phyloP scores from a whole-genome alignment of 1,284 basidiomycete genomes.

The Apiotrichum sp. region DNA sequence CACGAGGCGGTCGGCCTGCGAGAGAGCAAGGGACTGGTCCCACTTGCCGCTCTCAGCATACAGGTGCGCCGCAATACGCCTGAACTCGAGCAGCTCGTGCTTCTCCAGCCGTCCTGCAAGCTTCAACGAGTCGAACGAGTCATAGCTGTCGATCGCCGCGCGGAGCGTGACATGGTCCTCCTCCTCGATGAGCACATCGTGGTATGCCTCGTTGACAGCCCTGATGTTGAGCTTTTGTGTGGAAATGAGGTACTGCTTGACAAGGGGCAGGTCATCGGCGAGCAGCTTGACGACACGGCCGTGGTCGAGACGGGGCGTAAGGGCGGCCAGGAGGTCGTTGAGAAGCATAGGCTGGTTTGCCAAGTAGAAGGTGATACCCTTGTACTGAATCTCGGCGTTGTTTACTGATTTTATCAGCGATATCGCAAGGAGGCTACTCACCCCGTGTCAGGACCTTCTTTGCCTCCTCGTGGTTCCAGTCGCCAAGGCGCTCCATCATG shows the following conservation, averaged over 20 bases:
- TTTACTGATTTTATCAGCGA: too few species aligned
- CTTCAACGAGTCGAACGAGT: constrained; percentile 91
- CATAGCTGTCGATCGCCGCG: constrained; percentile 92
- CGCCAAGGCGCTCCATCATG: constrained; percentile 72
- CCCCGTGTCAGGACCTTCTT: constrained; percentile 56
- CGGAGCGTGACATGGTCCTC: constrained; percentile 96
- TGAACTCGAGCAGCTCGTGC: constrained; percentile 91
- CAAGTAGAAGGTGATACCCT: constrained; percentile 58
- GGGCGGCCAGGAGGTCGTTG: constrained; percentile 85
- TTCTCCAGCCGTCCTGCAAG: constrained; percentile 82
- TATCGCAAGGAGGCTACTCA: too few species aligned
- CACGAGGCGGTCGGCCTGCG: constrained; percentile 94
- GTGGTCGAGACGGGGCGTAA: constrained; percentile 91
- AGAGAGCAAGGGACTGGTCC: constrained; percentile 90
- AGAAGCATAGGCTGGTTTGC: constrained; percentile 89
- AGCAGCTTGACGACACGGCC: constrained; percentile 92
- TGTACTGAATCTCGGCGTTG: constrained; percentile 86
- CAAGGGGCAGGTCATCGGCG: constrained; percentile 86
- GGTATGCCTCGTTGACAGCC: constrained; percentile 96
- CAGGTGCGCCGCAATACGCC: constrained; percentile 85
- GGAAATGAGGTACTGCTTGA: constrained; percentile 91
- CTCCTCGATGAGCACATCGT: constrained; percentile 93
- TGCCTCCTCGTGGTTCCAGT: constrained; percentile 99
- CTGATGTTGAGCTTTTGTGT: constrained; percentile 96
- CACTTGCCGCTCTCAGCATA: constrained; percentile 91